Evolutionary conservation across 345 rosid genomes (phyloP), one percentile per base, ranked within the genome.

Genomic region (Salix purpurea): DNA sequence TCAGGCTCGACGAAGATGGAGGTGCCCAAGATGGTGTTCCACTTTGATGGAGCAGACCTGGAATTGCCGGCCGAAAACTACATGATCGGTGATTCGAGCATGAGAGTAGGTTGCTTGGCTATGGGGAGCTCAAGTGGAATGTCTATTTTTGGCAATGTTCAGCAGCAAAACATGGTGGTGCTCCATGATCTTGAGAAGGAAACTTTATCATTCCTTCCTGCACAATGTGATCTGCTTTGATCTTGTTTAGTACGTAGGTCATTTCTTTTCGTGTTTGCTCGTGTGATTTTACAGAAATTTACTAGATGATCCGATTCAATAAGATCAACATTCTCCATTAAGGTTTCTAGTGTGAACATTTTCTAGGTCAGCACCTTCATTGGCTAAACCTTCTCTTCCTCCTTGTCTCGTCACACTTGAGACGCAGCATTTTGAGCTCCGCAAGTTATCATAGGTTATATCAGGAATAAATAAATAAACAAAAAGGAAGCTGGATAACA

Each of bases 61-160:
- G 96, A 96, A 73, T 84, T 96, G 71, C 98, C 96, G 0, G 86
- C 78, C 3, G 97, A 96, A 54, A 96, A 96, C 28, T 96, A 93
- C 69, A 84, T 96, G 91, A 87, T 93, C 46, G 86, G 86, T 8
- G 99, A 91, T 82, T 69, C 93, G 7, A 83, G 69, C 46, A 28
- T 75, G 67, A 95, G 96, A 18, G 65, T 92, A 73, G 65, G 83
- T 69, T 96, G 99, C 85, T 85, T 96, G 87, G 98, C 98, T 0
- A 91, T 96, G 91, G 98, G 94, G 44, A 81, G 90, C 23, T 90
- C 99, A 0, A 87, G 76, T 70, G 94, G 97, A 1, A 85, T 93
- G 94, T 95, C 99, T 0, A 90, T 95, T n/a, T 86, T 96, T 4
- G 99, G 99, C 60, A 96, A 96, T 80, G 78, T 96, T 36, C 99